These are phyloP conservation scores for Deakozyma indianensis DNA, from an alignment of 805 yeast genomes.

Conservation along the genomic window DNA sequence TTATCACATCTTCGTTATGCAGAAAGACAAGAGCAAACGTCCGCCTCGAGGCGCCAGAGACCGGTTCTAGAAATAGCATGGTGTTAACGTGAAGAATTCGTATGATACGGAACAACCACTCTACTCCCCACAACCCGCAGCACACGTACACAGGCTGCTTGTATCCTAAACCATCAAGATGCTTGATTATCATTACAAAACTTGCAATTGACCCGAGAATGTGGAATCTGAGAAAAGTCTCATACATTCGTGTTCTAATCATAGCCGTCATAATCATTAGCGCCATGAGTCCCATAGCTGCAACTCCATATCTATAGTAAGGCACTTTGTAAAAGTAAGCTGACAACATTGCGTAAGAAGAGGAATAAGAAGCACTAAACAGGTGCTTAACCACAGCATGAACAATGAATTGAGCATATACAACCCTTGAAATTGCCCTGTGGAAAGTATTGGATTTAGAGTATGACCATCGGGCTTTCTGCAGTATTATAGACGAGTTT, in stretches of 20 bases:
- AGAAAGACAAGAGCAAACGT: conserved; percentile 27
- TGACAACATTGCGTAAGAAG: conserved; percentile 11
- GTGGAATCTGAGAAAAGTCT: conserved; percentile 38
- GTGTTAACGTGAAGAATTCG: conserved; percentile 28
- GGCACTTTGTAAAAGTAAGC: conserved; percentile 22
- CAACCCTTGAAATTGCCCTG: conserved; percentile 38
- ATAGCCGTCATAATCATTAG: conserved; percentile 33
- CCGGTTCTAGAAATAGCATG: conserved; percentile 22
- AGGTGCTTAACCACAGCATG: conserved; percentile 40
- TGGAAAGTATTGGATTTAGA: conserved; percentile 44
- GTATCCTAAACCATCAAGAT: conserved; percentile 38
- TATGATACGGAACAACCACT: conserved; percentile 41
- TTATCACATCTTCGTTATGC: conserved; percentile 31
- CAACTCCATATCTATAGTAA: conserved; percentile 22
- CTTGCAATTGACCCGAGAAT: conserved; percentile 38
- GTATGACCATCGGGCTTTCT: conserved; percentile 39
- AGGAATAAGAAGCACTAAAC: conserved; percentile 21
- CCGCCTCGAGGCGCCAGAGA: conserved; percentile 17
- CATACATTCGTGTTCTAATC: conserved; percentile 39
- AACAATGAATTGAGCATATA: conserved; percentile 27
- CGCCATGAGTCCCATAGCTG: conserved; percentile 21
- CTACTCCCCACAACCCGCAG: conserved; percentile 52
- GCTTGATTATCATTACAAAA: conserved; percentile 42
- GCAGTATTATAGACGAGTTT: conserved; percentile 44
- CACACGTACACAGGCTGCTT: conserved; percentile 38